Evolutionary conservation across 805 yeast species (phyloP), one percentile per base, ranked within the genome.

Genomic region (Myxozyma udenii): DNA sequence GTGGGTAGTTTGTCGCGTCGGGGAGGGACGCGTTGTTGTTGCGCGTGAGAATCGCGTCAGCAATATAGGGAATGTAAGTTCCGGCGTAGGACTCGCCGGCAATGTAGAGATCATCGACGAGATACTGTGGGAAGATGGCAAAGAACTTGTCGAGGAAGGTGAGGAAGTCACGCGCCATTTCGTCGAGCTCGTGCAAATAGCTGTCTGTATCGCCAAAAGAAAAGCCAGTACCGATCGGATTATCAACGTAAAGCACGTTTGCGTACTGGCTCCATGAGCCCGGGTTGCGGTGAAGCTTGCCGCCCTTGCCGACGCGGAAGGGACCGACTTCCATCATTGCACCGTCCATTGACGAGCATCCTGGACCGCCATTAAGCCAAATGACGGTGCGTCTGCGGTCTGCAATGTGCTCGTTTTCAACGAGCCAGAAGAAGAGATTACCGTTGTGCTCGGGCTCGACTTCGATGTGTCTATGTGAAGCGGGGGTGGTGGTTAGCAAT

Each of bases 71-170:
- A 48, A 93, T 85, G 66, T 88, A 93, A 66, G 93, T 97, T 19
- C 98, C 98, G 1, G 98, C 98, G 70, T 85, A 93, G 59, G 95
- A 86, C 71, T 93, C 98, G 26, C 98, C 98, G 0, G 96, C 95
- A 30, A 93, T 68, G 58, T 81, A 80, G 1, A 93, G 71, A 25
- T 87, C 85, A 54, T 84, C 81, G 4, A 62, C 61, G 2, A 66
- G 56, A 60, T 86, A 87, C 43, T 85, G 81, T 0, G 96, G 95
- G 67, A 91, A 91, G 2, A 81, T 65, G 49, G 74, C 72, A 60
- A 78, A 83, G 69, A 82, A 93, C 57, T 78, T 76, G 23, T 77
- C 75, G 62, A 93, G 65, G 64, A 93, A 93, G 5, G 64, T 64
- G 44, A 83, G 62, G 55, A 91, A 82, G 61, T 86, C 84, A 18